phyloP scores from a whole-genome alignment of 306 rosid species.

The Vigna angularis region DNA sequence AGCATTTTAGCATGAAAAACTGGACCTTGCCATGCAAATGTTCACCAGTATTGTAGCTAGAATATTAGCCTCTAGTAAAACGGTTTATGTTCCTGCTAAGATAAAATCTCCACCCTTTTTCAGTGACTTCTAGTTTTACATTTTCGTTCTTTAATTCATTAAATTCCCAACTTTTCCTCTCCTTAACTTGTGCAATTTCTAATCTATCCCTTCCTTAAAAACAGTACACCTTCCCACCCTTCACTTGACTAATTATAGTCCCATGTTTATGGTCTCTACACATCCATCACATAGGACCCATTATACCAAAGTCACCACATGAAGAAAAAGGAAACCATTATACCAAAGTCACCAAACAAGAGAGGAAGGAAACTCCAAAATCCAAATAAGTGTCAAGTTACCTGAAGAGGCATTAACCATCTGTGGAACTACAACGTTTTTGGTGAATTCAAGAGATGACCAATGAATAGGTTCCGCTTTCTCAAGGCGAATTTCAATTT shows the following conservation, averaged over 20 bases:
- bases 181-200: neutral
- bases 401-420: slow-evolving; percentile 57
- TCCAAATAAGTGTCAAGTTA: slow-evolving; percentile 41
- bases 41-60: neutral
- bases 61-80: neutral
- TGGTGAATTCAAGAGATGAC: slow-evolving; percentile 73
- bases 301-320: neutral
- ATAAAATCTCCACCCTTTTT: neutral
- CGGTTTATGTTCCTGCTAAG: neutral
- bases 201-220: neutral
- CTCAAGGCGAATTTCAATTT: slow-evolving; percentile 83
- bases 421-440: slow-evolving; percentile 47
- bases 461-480: slow-evolving; percentile 70
- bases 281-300: neutral
- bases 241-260: neutral
- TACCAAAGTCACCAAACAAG: neutral
- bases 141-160: neutral
- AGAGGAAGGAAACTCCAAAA: neutral
- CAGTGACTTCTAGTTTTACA: neutral
- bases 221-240: neutral
- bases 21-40: neutral
- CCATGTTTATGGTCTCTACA: neutral
- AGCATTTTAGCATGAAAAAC: neutral
- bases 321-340: neutral
- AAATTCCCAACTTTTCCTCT: too few relatives aligned